Conservation (phyloP, 768 basidiomycete genomes). For the Plicaturopsis crispa region DNA sequence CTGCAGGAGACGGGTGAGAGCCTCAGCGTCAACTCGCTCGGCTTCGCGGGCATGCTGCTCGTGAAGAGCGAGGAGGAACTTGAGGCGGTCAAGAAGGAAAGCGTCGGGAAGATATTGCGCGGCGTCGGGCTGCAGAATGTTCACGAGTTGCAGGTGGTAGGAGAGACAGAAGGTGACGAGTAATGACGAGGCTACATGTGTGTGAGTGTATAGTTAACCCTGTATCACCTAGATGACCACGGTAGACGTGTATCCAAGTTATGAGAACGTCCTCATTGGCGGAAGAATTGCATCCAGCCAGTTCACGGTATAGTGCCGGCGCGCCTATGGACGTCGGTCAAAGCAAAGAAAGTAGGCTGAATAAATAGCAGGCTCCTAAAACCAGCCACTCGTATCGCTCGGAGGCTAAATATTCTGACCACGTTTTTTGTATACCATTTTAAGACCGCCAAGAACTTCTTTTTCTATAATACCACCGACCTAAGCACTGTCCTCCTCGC, state of each 20-base stretch:
- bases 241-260: background rate
- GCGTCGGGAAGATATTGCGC: conserved; percentile 53
- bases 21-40: conserved; percentile 78
- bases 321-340: too few relatives aligned
- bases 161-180: conserved; percentile 32
- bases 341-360: too few relatives aligned
- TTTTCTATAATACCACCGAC: too few relatives aligned
- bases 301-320: too few relatives aligned
- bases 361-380: too few relatives aligned
- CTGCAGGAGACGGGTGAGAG: conserved; percentile 45
- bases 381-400: too few relatives aligned
- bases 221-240: background rate
- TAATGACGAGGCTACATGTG: conserved; percentile 1
- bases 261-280: too few relatives aligned
- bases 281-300: too few relatives aligned
- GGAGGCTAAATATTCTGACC: too few relatives aligned
- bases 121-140: conserved; percentile 61
- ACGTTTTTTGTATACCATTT: too few relatives aligned
- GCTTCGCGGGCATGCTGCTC: conserved; percentile 84
- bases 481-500: too few relatives aligned
- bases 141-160: conserved; percentile 57
- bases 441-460: too few relatives aligned
- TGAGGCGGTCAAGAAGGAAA: conserved; percentile 56
- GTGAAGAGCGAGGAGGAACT: conserved; percentile 79
- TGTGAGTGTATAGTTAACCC: conserved; percentile 1